A percentile compares a stretch with the other conserved stretches of the same genome.
Conservation (phyloP, 805 yeast genomes). For the Barnettozyma botsteinii region DNA sequence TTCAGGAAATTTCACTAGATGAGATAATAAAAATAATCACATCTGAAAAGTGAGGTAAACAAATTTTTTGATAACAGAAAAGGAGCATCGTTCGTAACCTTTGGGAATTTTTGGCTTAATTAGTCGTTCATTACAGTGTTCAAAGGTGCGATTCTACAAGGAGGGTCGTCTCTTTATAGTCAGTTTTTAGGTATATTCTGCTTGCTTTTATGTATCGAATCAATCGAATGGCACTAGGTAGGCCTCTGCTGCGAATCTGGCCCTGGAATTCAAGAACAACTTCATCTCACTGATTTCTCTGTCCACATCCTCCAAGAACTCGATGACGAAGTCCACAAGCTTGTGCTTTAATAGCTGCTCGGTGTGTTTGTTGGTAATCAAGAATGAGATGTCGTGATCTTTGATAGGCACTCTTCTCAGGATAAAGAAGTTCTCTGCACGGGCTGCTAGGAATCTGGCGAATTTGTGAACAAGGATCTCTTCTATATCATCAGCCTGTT, state of each 20-base stretch:
- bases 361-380: slow-evolving; percentile 90
- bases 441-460: slow-evolving; percentile 85
- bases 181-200: too few relatives aligned
- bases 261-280: slow-evolving; percentile 92
- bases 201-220: not conserved
- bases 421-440: slow-evolving; percentile 93
- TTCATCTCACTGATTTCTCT: slow-evolving; percentile 98
- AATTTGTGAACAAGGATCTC: slow-evolving; percentile 90
- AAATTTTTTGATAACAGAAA: slow-evolving; percentile 1
- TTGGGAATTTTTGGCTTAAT: not conserved
- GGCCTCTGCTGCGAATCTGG: slow-evolving; percentile 96
- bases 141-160: not conserved
- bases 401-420: slow-evolving; percentile 85
- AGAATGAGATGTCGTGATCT: slow-evolving; percentile 89
- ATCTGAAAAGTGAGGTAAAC: not conserved
- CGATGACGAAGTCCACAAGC: slow-evolving; percentile 92
- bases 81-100: not conserved
- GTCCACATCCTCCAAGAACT: slow-evolving; percentile 98
- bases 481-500: slow-evolving; percentile 97
- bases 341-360: slow-evolving; percentile 94
- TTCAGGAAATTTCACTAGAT: too few relatives aligned
- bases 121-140: not conserved
- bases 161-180: not conserved
- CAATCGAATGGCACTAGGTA: slow-evolving; percentile 84
- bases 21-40: not conserved